These are phyloP conservation scores for Sherardia arvensis DNA, from an alignment of 257 asterid species.

Conservation along the genomic window DNA sequence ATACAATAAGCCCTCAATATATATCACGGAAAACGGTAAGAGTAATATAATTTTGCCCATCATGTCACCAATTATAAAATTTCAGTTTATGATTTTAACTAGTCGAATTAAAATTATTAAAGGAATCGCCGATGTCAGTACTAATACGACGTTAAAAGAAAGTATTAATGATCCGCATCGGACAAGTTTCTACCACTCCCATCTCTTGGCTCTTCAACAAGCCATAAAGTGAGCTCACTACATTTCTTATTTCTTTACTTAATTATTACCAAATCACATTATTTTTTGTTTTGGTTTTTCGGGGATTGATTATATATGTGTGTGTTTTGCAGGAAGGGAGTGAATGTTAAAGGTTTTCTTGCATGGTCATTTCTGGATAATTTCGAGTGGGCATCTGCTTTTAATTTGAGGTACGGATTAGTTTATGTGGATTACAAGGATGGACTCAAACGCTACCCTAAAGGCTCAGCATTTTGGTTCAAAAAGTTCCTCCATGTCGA, in stretches of 20 bases:
- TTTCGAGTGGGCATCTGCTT: conserved; percentile 40
- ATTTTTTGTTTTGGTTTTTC: too few species aligned
- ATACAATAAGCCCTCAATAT: conserved; percentile 31
- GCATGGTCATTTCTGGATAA: conserved; percentile 40
- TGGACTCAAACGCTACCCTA: conserved; percentile 25
- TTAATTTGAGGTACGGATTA: conserved; percentile 23
- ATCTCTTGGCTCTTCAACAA: conserved; percentile 23
- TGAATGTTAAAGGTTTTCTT: conserved; percentile 37
- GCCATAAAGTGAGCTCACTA: conserved; percentile 24
- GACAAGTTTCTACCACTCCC: conserved; percentile 22
- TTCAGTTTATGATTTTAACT: too few species aligned
- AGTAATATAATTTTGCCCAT: too few species aligned
- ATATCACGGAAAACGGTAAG: conserved; percentile 37
- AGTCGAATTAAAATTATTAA: too few species aligned
- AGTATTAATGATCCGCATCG: conserved; percentile 20
- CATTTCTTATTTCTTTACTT: background rate
- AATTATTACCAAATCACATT: too few species aligned
- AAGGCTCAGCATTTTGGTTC: conserved; percentile 24
- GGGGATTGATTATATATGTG: background rate
- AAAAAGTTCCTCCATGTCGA: conserved; percentile 13
- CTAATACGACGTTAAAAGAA: background rate
- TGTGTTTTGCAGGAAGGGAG: conserved; percentile 24
- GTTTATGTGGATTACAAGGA: conserved; percentile 24
- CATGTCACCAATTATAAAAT: too few species aligned
- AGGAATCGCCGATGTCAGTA: background rate